These are phyloP conservation scores for Huntiella bhutanensis DNA, from an alignment of 2,329 filamentous ascomycete species.

Conservation along the genomic window DNA sequence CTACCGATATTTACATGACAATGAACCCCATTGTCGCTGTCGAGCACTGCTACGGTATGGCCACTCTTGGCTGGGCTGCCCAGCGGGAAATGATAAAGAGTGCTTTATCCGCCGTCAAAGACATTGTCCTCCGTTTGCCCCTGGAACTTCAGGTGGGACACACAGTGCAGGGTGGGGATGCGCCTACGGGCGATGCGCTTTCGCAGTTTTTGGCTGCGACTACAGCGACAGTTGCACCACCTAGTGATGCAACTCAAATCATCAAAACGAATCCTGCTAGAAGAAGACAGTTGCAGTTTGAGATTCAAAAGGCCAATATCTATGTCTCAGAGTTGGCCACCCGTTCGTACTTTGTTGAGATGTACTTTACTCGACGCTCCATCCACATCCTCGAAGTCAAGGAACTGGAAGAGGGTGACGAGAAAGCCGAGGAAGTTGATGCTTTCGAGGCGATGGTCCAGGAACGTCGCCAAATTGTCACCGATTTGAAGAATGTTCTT, in stretches of 20 bases:
- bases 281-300: conserved; percentile 49
- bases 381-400: conserved; percentile 28
- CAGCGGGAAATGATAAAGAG: conserved; percentile 56
- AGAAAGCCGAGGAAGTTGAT: conserved; percentile 23
- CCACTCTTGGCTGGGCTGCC: conserved; percentile 57
- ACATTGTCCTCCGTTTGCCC: conserved; percentile 47
- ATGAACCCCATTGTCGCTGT: conserved; percentile 64
- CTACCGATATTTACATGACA: conserved; percentile 58
- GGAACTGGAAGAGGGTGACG: conserved; percentile 20
- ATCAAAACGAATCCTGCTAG: conserved; percentile 30
- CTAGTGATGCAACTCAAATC: conserved; percentile 28
- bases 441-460: conserved; percentile 47
- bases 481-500: conserved; percentile 57
- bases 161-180: conserved; percentile 16
- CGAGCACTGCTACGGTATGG: conserved; percentile 65
- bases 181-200: conserved; percentile 14
- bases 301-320: conserved; percentile 85
- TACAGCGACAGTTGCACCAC: conserved; percentile 25
- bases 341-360: conserved; percentile 68
- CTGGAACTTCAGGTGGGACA: conserved; percentile 42
- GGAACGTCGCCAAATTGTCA: conserved; percentile 66
- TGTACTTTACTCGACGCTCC: conserved; percentile 62
- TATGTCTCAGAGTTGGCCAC: conserved; percentile 67
- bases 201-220: conserved; percentile 19
- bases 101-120: conserved; percentile 51